Evolutionary conservation across 371 early-diverging fungal species (phyloP).

Genomic region (Rhizopus microsporus): DNA sequence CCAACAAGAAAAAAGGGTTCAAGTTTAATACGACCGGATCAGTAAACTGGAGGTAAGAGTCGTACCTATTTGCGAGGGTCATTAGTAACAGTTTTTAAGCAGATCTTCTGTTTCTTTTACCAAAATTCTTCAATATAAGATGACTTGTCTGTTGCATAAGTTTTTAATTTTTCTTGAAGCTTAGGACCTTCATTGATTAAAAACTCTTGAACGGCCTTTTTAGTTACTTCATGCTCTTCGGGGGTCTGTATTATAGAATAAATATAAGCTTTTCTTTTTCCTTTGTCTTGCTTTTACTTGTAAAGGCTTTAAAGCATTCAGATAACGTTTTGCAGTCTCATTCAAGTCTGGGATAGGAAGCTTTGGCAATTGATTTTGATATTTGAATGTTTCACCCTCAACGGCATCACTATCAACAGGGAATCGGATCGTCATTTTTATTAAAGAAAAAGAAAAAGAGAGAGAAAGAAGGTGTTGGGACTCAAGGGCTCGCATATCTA

Average conservation of each 20-base stretch:
- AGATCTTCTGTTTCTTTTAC: conserved; percentile 21
- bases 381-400: conserved; percentile 44
- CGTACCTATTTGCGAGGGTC: conserved; percentile 34
- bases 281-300: conserved; percentile 37
- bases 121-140: conserved; percentile 62
- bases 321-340: conserved; percentile 74
- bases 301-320: conserved; percentile 73
- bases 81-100: neutral
- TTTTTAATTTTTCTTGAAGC: conserved; percentile 77
- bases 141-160: conserved; percentile 58
- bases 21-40: conserved; percentile 51
- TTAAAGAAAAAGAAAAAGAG: conserved; percentile 2
- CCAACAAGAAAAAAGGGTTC: conserved; percentile 52
- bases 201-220: conserved; percentile 69
- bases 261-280: neutral
- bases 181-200: conserved; percentile 66
- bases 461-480: conserved; percentile 5
- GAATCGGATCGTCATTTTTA: conserved; percentile 2
- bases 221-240: conserved; percentile 68
- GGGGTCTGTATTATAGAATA: conserved; percentile 19
- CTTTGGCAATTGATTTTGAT: conserved; percentile 66
- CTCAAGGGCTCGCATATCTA: conserved; percentile 22
- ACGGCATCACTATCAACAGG: conserved; percentile 2
- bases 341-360: conserved; percentile 87
- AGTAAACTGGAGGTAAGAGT: conserved; percentile 46